Conservation (phyloP, 2,329 filamentous ascomycete species). For the Cryphonectria parasitica region DNA sequence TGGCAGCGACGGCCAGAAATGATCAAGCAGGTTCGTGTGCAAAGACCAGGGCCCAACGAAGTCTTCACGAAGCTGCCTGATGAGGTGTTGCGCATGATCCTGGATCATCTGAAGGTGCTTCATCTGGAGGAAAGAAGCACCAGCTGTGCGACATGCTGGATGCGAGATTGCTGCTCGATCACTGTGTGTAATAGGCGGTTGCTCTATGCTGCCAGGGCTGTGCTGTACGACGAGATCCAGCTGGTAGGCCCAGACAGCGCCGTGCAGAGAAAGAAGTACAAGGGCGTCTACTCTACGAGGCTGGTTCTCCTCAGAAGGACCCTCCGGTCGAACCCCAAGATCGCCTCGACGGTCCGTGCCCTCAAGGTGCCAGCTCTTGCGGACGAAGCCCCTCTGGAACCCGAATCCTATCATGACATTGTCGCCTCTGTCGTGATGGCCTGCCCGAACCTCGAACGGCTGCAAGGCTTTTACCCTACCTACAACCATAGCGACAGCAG, state of each 20-base stretch:
- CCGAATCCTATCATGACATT: conserved; percentile 59
- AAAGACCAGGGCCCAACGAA: conserved; percentile 50
- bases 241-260: conserved; percentile 61
- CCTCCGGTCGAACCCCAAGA: conserved; percentile 54
- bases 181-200: conserved; percentile 56
- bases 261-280: conserved; percentile 61
- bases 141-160: conserved; percentile 68
- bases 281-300: conserved; percentile 55
- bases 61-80: conserved; percentile 59
- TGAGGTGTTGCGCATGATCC: conserved; percentile 62
- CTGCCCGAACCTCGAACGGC: conserved; percentile 65
- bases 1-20: conserved; percentile 22
- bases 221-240: conserved; percentile 63
- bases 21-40: conserved; percentile 38
- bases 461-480: conserved; percentile 56
- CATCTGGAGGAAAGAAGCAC: conserved; percentile 53
- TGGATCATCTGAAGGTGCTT: conserved; percentile 55
- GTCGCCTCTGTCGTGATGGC: conserved; percentile 66
- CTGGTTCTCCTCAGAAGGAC: conserved; percentile 62
- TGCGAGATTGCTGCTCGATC: conserved; percentile 61
- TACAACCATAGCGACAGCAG: conserved; percentile 62
- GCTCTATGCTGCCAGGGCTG: conserved; percentile 53
- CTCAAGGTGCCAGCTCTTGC: conserved; percentile 59
- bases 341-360: conserved; percentile 59
- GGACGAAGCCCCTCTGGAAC: conserved; percentile 38